A percentile compares a stretch with the other conserved stretches of the same genome.
Conservation (phyloP, 495 filamentous ascomycete species). For the Aspergillus funiculosus region DNA sequence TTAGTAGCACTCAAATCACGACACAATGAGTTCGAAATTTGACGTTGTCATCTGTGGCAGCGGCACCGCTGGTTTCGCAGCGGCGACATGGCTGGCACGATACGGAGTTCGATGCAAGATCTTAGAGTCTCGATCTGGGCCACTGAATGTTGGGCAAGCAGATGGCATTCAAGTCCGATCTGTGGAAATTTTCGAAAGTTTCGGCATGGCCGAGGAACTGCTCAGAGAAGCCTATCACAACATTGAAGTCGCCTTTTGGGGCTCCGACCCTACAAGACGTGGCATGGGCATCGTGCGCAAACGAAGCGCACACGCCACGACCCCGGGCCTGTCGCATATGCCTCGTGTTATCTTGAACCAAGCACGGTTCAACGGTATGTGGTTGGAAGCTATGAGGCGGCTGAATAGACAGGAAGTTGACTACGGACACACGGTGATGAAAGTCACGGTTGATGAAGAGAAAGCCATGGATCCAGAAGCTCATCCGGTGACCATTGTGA, state of each 20-base stretch:
- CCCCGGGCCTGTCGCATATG: constrained; percentile 57
- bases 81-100: constrained; percentile 60
- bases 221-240: constrained; percentile 69
- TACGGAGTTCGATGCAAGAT: constrained; percentile 57
- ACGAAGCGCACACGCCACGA: constrained; percentile 54
- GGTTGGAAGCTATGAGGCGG: constrained; percentile 47
- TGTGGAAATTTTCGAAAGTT: constrained; percentile 75
- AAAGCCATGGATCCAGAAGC: constrained; percentile 34
- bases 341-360: constrained; percentile 77
- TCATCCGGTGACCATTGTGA: constrained; percentile 50
- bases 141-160: constrained; percentile 65
- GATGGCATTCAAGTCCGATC: constrained; percentile 78
- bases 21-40: constrained; percentile 26
- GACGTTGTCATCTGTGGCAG: constrained; percentile 60
- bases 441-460: constrained; percentile 48
- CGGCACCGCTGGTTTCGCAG: constrained; percentile 65
- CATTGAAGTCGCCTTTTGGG: constrained; percentile 63
- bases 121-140: constrained; percentile 55
- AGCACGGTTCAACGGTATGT: constrained; percentile 60
- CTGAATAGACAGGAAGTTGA: constrained; percentile 49
- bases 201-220: constrained; percentile 63
- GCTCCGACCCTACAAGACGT: constrained; percentile 29
- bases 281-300: constrained; percentile 43
- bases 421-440: constrained; percentile 54
- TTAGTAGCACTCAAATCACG: no score